Evolutionary conservation across 148 eudicot genomes (phyloP), one percentile per base, ranked within the genome.

Genomic region (Heliamphora exappendiculata): DNA sequence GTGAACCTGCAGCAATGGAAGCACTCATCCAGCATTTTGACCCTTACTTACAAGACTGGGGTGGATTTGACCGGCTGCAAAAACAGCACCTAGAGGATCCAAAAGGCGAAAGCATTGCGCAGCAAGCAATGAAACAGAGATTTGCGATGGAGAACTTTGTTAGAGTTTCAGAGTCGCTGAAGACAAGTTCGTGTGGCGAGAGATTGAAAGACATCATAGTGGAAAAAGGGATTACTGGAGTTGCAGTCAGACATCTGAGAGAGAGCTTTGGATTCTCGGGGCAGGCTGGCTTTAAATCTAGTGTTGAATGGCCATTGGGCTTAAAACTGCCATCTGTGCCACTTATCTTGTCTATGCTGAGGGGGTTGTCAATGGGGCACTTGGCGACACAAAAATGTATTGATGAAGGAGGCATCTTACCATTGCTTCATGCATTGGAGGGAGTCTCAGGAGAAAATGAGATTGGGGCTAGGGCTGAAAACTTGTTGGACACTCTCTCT

Each of bases 281-380:
- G 74, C 94, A 89, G 78, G 88, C 89, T 79, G 91, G 87, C 59
- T 93, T 87, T 72, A 96, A 78, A 84, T 88, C 88, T 69, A 85
- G 83, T 9, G 57, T 83, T 36, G 98, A 88, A 67, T 95, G 99
- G 94, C 76, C 84, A 75, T 73, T 75, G 75, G 91, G 91, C 20
- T 81, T 95, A 76, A 89, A 91, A 84, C 84, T 93, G 72, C 87
- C 97, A 36, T 96, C 99, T 20, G 86, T 96, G 71, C 99, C 99
- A 26, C 92, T 96, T 44, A 91, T 96, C 73, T 81, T 96, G 45
- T 96, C 99, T n/a, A 96, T 96, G 99, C 85, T 96, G 50, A 89
- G 94, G 84, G 99, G 99, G 58, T 82, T 96, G 80, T 93, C 98
- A n/a, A 90, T 89, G 91, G 99, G 97, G 28, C 99, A 96, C 83